Evolutionary conservation across 768 basidiomycete genomes (phyloP), one percentile per base, ranked within the genome.

Genomic region (Thelephora aurantiotincta): DNA sequence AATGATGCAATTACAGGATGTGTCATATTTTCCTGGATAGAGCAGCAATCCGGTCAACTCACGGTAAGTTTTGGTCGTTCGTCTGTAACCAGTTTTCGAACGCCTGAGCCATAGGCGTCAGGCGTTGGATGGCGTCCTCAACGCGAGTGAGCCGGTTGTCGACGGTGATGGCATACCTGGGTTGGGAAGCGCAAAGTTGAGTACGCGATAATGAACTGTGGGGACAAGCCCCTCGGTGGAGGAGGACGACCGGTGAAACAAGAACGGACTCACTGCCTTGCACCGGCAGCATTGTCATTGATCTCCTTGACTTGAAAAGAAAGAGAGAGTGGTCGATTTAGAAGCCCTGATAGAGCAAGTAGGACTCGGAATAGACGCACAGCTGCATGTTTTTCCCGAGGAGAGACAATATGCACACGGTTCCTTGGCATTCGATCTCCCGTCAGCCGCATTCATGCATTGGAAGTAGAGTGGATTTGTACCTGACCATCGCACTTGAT

Each of bases 401-500:
- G 54, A 54, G 9, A 55, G 18, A 41, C 54, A 55, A 33, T 55
- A 55, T 6, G 54, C 18, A 42, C 54, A 55, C 5, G 54, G 54
- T 43, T 55, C 54, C 52, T 55, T 18, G 13, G 22, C 30, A 19
- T 30, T 30, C 26, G 9, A 30, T 4, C 5, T 30, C 9, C 26
- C 9, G 26, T 30, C 26, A 30, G 9, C 26, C 26, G 4, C 9
- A 9, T 30, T 9, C 26, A 4, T 30, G 26, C 26, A 9, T 30
- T 30, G 26, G 9, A 30, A 30, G 9, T 9, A 9, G 9, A 30
- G 26, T 4, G 26, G 26, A 9, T 30, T 30, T 4, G 26, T 22
- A 51, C 52, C 48, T 55, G 50, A 5, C 54, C 54, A 47, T 55
- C 51, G 30, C 54, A 55, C 30, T 55, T 55, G n/a, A 55, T 52